Evolutionary conservation across 2,329 filamentous ascomycete species (phyloP), one percentile per base, ranked within the genome.

Genomic region (Chalaropsis ovoidea): DNA sequence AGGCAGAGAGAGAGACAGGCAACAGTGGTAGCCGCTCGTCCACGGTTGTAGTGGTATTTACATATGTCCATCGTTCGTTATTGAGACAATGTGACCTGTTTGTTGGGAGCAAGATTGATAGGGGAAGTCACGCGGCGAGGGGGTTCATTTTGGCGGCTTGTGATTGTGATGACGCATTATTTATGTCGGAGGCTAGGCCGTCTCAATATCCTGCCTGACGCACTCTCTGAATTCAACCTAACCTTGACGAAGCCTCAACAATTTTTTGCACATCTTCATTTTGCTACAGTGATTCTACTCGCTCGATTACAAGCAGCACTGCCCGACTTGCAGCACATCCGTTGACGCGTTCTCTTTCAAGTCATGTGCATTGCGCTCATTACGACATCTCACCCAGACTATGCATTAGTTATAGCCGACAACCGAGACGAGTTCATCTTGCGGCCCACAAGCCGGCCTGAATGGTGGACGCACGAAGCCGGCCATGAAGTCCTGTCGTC

Each of bases 291-390:
- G 43, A 47, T 10, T 39, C 8, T 10, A 8, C 8, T 39, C 8
- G 3, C 31, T 7, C 31, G 7, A 35, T 3, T 35, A n/a, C n/a
- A 31, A 31, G 31, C 31, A 31, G 31, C 31, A 39, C 35, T 39
- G 8, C 8, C 8, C 35, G 8, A 39, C 35, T 39, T 39, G 31
- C 31, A 35, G 31, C 31, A 35, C 31, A 35, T 49, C 22, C 47
- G 8, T 35, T 31, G 52, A 2, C 52, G 15, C 22, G 2, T 31
- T 17, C 27, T 39, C 52, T 58, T 58, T 58, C 7, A 35, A 17
- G 52, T n/a, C 15, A 92, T 92, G 88, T 92, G 89, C 73, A 91
- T 92, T 76, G 86, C 85, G 61, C 78, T 92, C 58, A 77, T 90
- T 67, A 89, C 88, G 31, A 92, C 88, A 19, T 81, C 86, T 58